Conservation (phyloP, 2,329 filamentous ascomycete genomes). For the Penicillium sp. region DNA sequence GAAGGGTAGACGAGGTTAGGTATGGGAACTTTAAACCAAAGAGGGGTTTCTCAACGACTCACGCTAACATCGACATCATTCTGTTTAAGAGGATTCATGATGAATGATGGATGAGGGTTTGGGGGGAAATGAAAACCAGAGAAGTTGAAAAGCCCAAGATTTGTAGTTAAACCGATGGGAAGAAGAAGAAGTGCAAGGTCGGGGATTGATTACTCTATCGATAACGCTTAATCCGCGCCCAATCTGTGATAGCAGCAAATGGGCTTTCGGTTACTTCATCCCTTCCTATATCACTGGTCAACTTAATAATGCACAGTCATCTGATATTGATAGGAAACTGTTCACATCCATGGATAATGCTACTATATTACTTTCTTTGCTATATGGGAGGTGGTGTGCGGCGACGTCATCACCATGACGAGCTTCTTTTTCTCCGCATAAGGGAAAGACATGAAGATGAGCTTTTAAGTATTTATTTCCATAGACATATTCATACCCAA, state of each 20-base stretch:
- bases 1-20: slow-evolving; percentile 1
- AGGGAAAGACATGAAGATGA: too few relatives aligned
- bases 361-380: background rate
- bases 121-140: background rate
- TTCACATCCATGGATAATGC: too few relatives aligned
- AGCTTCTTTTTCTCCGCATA: too few relatives aligned
- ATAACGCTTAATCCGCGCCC: slow-evolving; percentile 2
- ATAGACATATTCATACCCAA: background rate
- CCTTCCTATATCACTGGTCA: background rate
- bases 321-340: background rate
- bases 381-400: background rate
- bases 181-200: slow-evolving; percentile 4
- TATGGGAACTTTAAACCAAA: background rate
- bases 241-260: background rate
- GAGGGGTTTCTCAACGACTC: slow-evolving; percentile 43
- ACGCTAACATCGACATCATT: slow-evolving; percentile 98
- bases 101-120: slow-evolving; percentile 25
- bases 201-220: background rate
- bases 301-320: slow-evolving; percentile 6
- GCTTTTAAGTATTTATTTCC: too few relatives aligned
- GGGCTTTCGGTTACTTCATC: background rate
- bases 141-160: background rate
- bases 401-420: background rate
- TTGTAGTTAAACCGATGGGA: background rate
- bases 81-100: slow-evolving; percentile 95